phyloP scores from a whole-genome alignment of 164 flowering plant species.

The Chimonanthus praecox region DNA sequence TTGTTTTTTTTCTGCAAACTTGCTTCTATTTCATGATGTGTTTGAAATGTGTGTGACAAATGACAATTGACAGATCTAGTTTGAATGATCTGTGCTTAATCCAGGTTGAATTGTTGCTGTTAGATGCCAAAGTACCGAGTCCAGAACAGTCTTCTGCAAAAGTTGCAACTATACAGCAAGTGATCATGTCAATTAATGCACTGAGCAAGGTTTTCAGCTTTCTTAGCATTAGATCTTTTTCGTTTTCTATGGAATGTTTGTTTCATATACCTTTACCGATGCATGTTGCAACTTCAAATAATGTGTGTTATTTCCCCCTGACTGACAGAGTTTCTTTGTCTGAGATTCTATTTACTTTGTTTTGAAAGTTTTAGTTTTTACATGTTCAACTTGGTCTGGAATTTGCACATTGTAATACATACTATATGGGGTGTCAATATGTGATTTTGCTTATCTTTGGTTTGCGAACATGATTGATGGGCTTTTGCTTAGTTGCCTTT shows the following conservation, averaged over 20 bases:
- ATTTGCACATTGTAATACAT: neutral
- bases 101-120: slow-evolving; percentile 72
- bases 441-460: neutral
- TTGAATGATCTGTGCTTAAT: slow-evolving; percentile 8
- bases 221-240: neutral
- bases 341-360: neutral
- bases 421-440: neutral
- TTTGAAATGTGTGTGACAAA: neutral
- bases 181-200: slow-evolving; percentile 84
- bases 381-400: neutral
- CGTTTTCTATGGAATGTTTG: neutral
- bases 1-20: neutral
- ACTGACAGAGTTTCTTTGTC: neutral
- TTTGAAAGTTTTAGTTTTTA: neutral
- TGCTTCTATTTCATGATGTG: neutral
- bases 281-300: neutral
- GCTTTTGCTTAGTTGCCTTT: neutral
- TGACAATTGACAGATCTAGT: slow-evolving; percentile 1
- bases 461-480: neutral
- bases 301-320: neutral
- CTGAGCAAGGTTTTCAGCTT: slow-evolving; percentile 77
- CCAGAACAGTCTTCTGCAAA: slow-evolving; percentile 49
- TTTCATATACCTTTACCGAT: neutral
- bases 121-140: slow-evolving; percentile 39
- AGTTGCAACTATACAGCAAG: slow-evolving; percentile 64